phyloP scores from a whole-genome alignment of 768 basidiomycete genomes.

The Paxillus rubicundulus region DNA sequence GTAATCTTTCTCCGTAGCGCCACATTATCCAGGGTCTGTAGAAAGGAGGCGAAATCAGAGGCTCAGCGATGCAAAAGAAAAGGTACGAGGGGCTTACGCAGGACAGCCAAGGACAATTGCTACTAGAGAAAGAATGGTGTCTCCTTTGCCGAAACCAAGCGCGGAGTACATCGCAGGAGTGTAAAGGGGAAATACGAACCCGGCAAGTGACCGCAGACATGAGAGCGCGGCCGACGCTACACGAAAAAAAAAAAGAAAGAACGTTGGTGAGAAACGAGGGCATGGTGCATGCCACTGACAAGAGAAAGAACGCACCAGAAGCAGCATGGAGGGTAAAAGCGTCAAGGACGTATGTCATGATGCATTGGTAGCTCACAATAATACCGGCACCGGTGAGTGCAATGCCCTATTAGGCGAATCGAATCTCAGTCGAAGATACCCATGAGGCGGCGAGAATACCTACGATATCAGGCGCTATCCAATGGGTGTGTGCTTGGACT shows the following conservation, averaged over 20 bases:
- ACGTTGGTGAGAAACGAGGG: neutral
- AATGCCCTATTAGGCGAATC: constrained; percentile 44
- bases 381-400: constrained; percentile 53
- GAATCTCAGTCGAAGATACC: no score
- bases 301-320: constrained; percentile 43
- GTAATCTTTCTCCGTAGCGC: constrained; percentile 48
- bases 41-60: constrained; percentile 19
- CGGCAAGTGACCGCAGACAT: constrained; percentile 60
- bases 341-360: constrained; percentile 69
- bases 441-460: constrained; percentile 12
- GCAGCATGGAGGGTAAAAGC: constrained; percentile 65
- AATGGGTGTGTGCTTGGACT: constrained; percentile 53
- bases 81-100: constrained; percentile 23
- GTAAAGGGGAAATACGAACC: constrained; percentile 79
- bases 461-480: constrained; percentile 72
- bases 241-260: constrained; percentile 1
- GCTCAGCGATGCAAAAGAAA: constrained; percentile 28
- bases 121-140: constrained; percentile 59
- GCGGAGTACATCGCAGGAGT: constrained; percentile 63
- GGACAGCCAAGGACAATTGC: constrained; percentile 64
- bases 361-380: constrained; percentile 57
- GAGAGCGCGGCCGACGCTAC: constrained; percentile 64
- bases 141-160: constrained; percentile 68
- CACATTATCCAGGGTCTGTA: constrained; percentile 44
- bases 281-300: neutral